phyloP scores from a whole-genome alignment of 257 asterid genomes.

The Echium plantagineum region DNA sequence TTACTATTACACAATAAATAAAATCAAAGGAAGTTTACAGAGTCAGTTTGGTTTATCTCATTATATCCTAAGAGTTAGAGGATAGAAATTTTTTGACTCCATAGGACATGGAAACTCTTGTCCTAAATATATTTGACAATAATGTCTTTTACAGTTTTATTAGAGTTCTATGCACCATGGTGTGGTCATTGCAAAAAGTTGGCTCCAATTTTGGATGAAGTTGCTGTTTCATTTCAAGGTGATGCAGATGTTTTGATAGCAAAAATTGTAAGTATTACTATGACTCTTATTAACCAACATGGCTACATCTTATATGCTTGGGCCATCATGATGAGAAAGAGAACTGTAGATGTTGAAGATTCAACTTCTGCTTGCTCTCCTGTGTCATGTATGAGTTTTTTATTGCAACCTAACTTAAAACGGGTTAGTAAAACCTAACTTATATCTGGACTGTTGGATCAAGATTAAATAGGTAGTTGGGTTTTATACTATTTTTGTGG shows the following conservation, averaged over 20 bases:
- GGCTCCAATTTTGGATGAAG: constrained; percentile 91
- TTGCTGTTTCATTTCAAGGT: constrained; percentile 54
- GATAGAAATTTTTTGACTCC: too few species aligned
- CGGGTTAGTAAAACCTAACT: too few species aligned
- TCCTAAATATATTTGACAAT: not conserved
- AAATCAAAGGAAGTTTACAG: too few species aligned
- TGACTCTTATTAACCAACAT: not conserved
- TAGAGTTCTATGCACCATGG: constrained; percentile 95
- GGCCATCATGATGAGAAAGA: not conserved
- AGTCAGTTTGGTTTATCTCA: too few species aligned
- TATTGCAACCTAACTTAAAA: too few species aligned
- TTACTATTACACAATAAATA: too few species aligned
- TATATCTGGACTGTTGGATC: too few species aligned
- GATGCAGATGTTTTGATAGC: constrained; percentile 68
- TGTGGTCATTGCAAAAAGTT: constrained; percentile 89
- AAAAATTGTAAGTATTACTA: constrained; percentile 49
- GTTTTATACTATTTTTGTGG: too few species aligned
- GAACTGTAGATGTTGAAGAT: not conserved
- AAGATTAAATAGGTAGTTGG: too few species aligned
- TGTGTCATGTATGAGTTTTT: too few species aligned
- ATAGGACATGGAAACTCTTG: too few species aligned
- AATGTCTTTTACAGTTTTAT: constrained; percentile 35
- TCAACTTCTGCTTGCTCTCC: not conserved
- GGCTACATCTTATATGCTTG: not conserved
- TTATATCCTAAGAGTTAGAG: too few species aligned